phyloP scores from a whole-genome alignment of 2,329 filamentous ascomycete species.

The Cytospora leucostoma region DNA sequence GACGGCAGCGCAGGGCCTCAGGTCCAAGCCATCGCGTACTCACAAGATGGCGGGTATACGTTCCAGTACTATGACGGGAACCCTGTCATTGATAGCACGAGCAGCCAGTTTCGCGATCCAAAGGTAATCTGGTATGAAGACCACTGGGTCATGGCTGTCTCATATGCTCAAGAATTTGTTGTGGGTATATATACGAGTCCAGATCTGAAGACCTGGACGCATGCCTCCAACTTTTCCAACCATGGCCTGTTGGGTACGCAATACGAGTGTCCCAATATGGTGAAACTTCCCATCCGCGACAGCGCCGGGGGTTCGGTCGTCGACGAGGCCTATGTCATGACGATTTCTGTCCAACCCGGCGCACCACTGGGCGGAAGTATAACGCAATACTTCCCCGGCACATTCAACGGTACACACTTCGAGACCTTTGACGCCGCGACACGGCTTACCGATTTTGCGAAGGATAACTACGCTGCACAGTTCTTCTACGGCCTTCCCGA shows the following conservation, averaged over 20 bases:
- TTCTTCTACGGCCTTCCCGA: conserved; percentile 52
- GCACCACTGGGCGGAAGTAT: conserved; percentile 58
- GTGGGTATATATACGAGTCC: conserved; percentile 64
- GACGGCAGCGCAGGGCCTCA: conserved; percentile 44
- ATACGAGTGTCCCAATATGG: conserved; percentile 66
- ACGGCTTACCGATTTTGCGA: conserved; percentile 48
- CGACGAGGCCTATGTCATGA: conserved; percentile 47
- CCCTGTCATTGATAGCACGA: conserved; percentile 58
- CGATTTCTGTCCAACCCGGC: conserved; percentile 58
- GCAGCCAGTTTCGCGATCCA: conserved; percentile 64
- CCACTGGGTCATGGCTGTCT: conserved; percentile 60
- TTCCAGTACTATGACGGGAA: conserved; percentile 62
- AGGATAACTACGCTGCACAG: conserved; percentile 59
- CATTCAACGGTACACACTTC: conserved; percentile 67
- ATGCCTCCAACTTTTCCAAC: conserved; percentile 58
- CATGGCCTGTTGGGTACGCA: conserved; percentile 55
- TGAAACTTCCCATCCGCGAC: conserved; percentile 52
- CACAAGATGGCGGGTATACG: conserved; percentile 60
- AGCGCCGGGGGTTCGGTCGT: conserved; percentile 31
- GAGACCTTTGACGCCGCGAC: conserved; percentile 44
- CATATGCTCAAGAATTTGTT: conserved; percentile 56
- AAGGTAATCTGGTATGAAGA: conserved; percentile 62
- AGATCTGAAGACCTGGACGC: conserved; percentile 60
- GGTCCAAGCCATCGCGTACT: conserved; percentile 63
- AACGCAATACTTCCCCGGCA: conserved; percentile 58